These are phyloP conservation scores for Neodidymelliopsis sp. DNA, from an alignment of 2,329 filamentous ascomycete genomes.

Conservation along the genomic window DNA sequence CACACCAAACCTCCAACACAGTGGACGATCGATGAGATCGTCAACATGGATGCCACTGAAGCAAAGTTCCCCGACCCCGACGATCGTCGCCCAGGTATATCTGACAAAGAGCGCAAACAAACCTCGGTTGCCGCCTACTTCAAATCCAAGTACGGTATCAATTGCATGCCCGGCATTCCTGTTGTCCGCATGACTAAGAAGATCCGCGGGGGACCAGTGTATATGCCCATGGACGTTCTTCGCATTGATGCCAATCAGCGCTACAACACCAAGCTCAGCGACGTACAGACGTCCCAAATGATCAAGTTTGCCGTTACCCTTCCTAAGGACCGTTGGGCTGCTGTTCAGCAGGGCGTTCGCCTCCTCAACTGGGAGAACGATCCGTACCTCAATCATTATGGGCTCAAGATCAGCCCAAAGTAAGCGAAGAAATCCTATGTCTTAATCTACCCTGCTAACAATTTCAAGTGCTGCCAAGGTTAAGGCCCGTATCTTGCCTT, in stretches of 20 bases:
- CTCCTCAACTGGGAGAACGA: slow-evolving; percentile 75
- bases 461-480: slow-evolving; percentile 61
- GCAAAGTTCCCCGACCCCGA: slow-evolving; percentile 64
- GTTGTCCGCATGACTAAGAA: slow-evolving; percentile 66
- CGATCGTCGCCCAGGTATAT: slow-evolving; percentile 61
- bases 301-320: slow-evolving; percentile 90
- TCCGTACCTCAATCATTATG: slow-evolving; percentile 74
- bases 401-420: slow-evolving; percentile 69
- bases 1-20: slow-evolving; percentile 51
- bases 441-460: no score
- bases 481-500: slow-evolving; percentile 73
- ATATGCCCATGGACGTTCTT: slow-evolving; percentile 65
- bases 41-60: slow-evolving; percentile 52
- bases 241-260: slow-evolving; percentile 63
- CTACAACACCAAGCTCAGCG: slow-evolving; percentile 65
- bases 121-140: slow-evolving; percentile 67
- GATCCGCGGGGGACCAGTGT: slow-evolving; percentile 49
- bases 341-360: slow-evolving; percentile 72
- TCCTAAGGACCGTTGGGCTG: slow-evolving; percentile 70
- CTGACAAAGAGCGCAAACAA: slow-evolving; percentile 65
- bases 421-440: no score
- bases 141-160: slow-evolving; percentile 59
- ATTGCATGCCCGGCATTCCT: slow-evolving; percentile 59
- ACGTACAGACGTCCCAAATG: slow-evolving; percentile 78
- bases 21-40: slow-evolving; percentile 61